phyloP scores from a whole-genome alignment of 345 rosid species.

The Mangifera indica region DNA sequence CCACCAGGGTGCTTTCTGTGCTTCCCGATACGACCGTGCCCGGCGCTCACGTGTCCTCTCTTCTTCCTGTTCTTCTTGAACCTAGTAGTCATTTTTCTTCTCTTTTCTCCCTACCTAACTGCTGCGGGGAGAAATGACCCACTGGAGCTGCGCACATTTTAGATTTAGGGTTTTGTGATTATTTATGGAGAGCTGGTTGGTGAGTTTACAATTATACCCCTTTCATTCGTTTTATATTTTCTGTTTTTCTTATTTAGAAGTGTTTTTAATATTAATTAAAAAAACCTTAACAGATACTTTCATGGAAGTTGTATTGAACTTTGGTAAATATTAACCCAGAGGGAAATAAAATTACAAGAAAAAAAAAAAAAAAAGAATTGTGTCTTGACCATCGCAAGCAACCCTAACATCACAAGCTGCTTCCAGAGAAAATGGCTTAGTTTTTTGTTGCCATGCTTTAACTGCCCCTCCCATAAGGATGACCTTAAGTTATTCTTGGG shows the following conservation, averaged over 20 bases:
- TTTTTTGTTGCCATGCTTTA: no score
- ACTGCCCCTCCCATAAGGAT: no score
- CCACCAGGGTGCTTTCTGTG: slow-evolving; percentile 47
- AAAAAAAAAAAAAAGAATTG: no score
- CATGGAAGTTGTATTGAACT: no score
- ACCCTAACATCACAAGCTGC: no score
- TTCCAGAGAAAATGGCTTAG: no score
- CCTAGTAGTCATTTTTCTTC: slow-evolving; percentile 43
- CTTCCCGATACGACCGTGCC: slow-evolving; percentile 45
- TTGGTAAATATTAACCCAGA: no score
- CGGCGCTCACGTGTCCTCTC: slow-evolving; percentile 48
- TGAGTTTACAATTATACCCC: slow-evolving; percentile 23
- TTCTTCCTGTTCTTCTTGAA: slow-evolving; percentile 65
- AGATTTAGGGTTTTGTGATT: slow-evolving; percentile 4
- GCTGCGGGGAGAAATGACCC: background rate
- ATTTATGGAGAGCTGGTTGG: background rate
- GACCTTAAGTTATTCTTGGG: no score
- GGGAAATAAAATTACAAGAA: no score
- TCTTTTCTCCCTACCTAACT: background rate
- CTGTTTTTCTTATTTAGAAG: background rate
- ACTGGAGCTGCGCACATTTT: background rate
- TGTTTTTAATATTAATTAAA: no score
- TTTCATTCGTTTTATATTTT: background rate
- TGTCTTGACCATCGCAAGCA: no score
- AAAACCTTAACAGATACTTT: no score